Conservation (phyloP, 108 stramenopile species). For the Pseudonitzschia delicatissima region DNA sequence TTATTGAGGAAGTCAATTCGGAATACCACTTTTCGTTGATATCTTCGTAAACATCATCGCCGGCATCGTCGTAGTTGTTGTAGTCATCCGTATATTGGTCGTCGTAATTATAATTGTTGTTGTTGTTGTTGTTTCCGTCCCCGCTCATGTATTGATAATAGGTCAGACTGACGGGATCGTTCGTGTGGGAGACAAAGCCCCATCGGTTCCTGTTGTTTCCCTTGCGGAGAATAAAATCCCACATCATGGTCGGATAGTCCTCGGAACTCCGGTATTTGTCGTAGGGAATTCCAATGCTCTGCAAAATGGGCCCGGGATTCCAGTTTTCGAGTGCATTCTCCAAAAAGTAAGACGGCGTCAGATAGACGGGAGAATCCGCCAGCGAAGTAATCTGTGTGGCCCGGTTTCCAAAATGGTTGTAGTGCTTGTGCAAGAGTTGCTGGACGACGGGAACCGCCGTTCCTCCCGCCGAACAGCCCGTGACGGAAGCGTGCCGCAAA, state of each 20-base stretch:
- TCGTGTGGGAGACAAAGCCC: conserved; percentile 54
- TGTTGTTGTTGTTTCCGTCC: neutral
- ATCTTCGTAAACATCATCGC: conserved; percentile 1
- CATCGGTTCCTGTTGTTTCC: conserved; percentile 41
- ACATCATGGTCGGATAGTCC: conserved; percentile 39
- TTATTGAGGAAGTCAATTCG: conserved; percentile 28
- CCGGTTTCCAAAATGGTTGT: conserved; percentile 34
- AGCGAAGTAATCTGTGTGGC: conserved; percentile 33
- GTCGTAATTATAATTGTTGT: neutral
- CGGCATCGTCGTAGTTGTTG: neutral
- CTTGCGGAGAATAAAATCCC: conserved; percentile 43
- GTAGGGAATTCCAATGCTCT: conserved; percentile 38
- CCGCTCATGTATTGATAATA: conserved; percentile 56
- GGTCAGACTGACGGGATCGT: conserved; percentile 43
- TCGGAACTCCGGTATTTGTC: conserved; percentile 31
- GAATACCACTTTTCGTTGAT: conserved; percentile 34
- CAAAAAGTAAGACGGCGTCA: conserved; percentile 50
- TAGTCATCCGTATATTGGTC: neutral
- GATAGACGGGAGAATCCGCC: conserved; percentile 47
- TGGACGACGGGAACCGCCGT: conserved; percentile 47
- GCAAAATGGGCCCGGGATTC: conserved; percentile 40
- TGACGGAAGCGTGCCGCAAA: conserved; percentile 36
- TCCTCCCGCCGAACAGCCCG: conserved; percentile 57
- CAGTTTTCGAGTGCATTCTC: conserved; percentile 38
- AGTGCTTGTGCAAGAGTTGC: conserved; percentile 35